These are phyloP conservation scores for Lagerstroemia speciosa DNA, from an alignment of 345 rosid genomes.

Conservation along the genomic window DNA sequence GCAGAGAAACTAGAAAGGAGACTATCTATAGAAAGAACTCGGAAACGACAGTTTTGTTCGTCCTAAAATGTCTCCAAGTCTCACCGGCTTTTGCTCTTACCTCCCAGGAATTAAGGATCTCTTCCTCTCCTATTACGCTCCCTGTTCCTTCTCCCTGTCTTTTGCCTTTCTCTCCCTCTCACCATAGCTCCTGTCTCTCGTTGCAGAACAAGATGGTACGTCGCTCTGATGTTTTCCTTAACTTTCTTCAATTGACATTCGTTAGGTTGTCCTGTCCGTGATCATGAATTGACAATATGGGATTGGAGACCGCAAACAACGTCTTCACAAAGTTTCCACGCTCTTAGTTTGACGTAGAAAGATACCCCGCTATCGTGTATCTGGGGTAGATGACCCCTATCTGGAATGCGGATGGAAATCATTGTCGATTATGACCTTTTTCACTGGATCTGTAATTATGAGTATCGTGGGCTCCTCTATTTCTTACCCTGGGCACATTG, in stretches of 20 bases:
- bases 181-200: constrained; percentile 18
- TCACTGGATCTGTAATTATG: too few relatives aligned
- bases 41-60: constrained; percentile 4
- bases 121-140: constrained; percentile 15
- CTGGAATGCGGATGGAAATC: too few relatives aligned
- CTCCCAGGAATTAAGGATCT: constrained; percentile 50
- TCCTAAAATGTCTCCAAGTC: constrained; percentile 29
- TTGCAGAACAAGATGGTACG: constrained; percentile 46
- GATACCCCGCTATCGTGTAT: too few relatives aligned
- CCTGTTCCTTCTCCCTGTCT: constrained; percentile 23
- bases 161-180: constrained; percentile 16
- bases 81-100: constrained; percentile 18
- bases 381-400: too few relatives aligned
- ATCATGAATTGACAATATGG: too few relatives aligned
- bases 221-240: neutral
- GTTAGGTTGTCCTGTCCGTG: too few relatives aligned
- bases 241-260: neutral
- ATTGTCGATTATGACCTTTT: too few relatives aligned
- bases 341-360: too few relatives aligned
- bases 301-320: too few relatives aligned
- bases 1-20: neutral
- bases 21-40: neutral
- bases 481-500: too few relatives aligned
- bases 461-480: too few relatives aligned
- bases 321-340: too few relatives aligned